Conservation (phyloP, 345 rosid genomes). For the Salix exigua region DNA sequence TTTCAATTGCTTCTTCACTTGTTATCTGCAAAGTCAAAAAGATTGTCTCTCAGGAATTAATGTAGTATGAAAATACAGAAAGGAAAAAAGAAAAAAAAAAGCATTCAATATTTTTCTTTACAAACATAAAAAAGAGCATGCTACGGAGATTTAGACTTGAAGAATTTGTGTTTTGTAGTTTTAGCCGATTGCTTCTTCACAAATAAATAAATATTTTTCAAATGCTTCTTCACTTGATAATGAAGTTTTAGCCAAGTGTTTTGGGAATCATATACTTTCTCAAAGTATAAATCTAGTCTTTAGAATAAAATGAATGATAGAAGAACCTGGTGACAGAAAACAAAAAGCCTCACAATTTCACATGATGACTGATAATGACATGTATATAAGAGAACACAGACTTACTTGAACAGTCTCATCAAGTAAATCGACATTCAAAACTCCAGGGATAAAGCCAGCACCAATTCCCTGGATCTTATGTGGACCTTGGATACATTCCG, state of each 20-base stretch:
- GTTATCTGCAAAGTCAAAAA: slow-evolving; percentile 31
- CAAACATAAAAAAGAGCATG: not conserved
- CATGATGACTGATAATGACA: not conserved
- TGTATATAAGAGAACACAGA: not conserved
- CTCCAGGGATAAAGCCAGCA: slow-evolving; percentile 86
- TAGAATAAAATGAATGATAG: not conserved
- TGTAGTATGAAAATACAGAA: not conserved
- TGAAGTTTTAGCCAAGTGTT: not conserved
- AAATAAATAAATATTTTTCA: no score
- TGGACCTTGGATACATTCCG: slow-evolving; percentile 45
- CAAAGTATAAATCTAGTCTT: not conserved
- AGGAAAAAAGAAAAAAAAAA: not conserved
- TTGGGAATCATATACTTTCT: not conserved
- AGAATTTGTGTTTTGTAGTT: not conserved
- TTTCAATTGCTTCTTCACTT: slow-evolving; percentile 48
- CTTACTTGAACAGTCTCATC: slow-evolving; percentile 89
- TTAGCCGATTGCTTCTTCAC: no score
- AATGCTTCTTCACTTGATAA: no score
- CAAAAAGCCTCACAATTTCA: not conserved
- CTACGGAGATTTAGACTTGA: not conserved
- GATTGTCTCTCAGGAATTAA: not conserved
- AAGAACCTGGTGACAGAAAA: not conserved
- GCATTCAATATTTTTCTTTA: not conserved
- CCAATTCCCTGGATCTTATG: slow-evolving; percentile 98
- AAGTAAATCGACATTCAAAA: slow-evolving; percentile 59